phyloP scores from a whole-genome alignment of 345 rosid genomes.

The Gossypium sturtianum region DNA sequence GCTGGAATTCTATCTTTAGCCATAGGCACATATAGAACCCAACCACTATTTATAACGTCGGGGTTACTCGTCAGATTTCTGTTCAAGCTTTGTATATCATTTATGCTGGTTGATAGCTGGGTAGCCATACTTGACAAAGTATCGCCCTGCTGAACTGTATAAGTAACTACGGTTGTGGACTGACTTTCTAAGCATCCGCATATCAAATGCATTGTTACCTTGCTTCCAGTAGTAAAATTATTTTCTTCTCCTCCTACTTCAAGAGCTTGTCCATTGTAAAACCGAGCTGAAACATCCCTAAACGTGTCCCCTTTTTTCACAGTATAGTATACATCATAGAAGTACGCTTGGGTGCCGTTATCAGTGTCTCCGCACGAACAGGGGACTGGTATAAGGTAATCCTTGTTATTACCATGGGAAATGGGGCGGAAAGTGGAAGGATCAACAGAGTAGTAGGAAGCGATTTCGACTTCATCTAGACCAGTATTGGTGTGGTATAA shows the following conservation, averaged over 20 bases:
- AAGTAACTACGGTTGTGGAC: constrained; percentile 40
- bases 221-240: not conserved
- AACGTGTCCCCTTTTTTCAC: constrained; percentile 31
- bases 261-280: constrained; percentile 46
- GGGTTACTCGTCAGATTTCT: constrained; percentile 16
- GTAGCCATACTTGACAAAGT: constrained; percentile 30
- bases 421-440: constrained; percentile 27
- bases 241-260: constrained; percentile 23
- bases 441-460: constrained; percentile 34
- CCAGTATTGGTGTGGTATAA: constrained; percentile 36
- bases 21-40: constrained; percentile 49
- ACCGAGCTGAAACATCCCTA: constrained; percentile 18
- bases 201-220: constrained; percentile 30
- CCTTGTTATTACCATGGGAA: constrained; percentile 13
- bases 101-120: constrained; percentile 25
- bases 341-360: constrained; percentile 32
- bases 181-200: constrained; percentile 44
- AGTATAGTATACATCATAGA: constrained; percentile 31
- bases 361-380: constrained; percentile 36
- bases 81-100: constrained; percentile 33
- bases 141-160: constrained; percentile 53
- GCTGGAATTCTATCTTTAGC: constrained; percentile 22
- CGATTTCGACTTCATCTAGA: constrained; percentile 21
- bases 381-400: constrained; percentile 42
- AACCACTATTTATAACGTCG: constrained; percentile 20